A percentile compares a stretch with the other conserved stretches of the same genome.
phyloP scores from a whole-genome alignment of 371 early-diverging fungal species.

The Nematocida minor region DNA sequence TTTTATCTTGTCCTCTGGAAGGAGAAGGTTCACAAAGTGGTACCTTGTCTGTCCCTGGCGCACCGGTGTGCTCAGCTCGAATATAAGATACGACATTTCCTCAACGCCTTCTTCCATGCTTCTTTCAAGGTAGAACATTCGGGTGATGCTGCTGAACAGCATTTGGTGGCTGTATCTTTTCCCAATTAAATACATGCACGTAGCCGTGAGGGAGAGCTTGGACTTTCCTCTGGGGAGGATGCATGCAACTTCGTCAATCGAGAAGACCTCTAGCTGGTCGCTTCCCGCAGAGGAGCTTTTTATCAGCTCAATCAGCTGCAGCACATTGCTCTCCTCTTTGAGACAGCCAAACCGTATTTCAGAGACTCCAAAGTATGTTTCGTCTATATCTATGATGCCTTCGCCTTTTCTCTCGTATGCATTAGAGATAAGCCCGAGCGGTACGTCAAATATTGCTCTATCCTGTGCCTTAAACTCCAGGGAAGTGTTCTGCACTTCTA shows the following conservation, averaged over 20 bases:
- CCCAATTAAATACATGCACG: slow-evolving; percentile 59
- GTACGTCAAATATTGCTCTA: slow-evolving; percentile 61
- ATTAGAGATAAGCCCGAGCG: slow-evolving; percentile 57
- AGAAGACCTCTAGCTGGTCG: slow-evolving; percentile 52
- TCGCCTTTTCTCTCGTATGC: slow-evolving; percentile 62
- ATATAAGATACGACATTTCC: slow-evolving; percentile 68
- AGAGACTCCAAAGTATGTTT: slow-evolving; percentile 51
- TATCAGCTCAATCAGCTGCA: slow-evolving; percentile 43
- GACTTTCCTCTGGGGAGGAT: slow-evolving; percentile 63
- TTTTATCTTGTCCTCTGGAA: slow-evolving; percentile 62
- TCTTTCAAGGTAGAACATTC: slow-evolving; percentile 56
- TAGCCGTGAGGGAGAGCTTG: slow-evolving; percentile 56
- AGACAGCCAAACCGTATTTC: slow-evolving; percentile 50
- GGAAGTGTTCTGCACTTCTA: slow-evolving; percentile 50
- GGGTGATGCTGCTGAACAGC: slow-evolving; percentile 52
- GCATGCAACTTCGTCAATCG: slow-evolving; percentile 53
- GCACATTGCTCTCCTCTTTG: slow-evolving; percentile 38
- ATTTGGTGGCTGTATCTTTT: slow-evolving; percentile 65
- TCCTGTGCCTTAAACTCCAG: slow-evolving; percentile 57
- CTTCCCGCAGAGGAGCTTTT: slow-evolving; percentile 37
- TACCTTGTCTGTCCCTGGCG: slow-evolving; percentile 96
- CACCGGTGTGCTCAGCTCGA: slow-evolving; percentile 86
- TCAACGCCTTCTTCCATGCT: slow-evolving; percentile 49
- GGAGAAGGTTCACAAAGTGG: slow-evolving; percentile 86
- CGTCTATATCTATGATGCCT: slow-evolving; percentile 52